Conservation (phyloP, 495 filamentous ascomycete genomes). For the Trichoderma asperelloides region DNA sequence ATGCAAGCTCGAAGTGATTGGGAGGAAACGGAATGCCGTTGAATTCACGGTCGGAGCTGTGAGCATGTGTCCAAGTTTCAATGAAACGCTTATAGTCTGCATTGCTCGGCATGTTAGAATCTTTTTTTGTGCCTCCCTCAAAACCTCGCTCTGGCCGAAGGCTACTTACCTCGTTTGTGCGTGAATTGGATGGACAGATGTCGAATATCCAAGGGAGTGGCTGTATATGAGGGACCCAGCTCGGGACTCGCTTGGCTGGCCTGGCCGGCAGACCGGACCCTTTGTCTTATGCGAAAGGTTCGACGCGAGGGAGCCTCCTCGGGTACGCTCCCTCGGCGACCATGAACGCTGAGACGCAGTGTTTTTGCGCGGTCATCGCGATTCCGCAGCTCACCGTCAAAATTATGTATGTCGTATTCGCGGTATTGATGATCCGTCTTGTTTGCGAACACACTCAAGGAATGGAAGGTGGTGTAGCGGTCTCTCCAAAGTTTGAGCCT, state of each 20-base stretch:
- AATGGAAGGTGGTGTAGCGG: slow-evolving; percentile 25
- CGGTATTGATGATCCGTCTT: slow-evolving; percentile 23
- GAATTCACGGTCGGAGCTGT: slow-evolving; percentile 21
- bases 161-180: slow-evolving; percentile 17
- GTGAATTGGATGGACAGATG: slow-evolving; percentile 28
- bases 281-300: slow-evolving; percentile 16
- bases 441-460: slow-evolving; percentile 27
- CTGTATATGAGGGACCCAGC: slow-evolving; percentile 7
- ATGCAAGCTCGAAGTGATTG: slow-evolving; percentile 22
- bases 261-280: slow-evolving; percentile 11
- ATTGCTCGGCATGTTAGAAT: background rate
- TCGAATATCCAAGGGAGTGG: slow-evolving; percentile 18
- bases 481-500: slow-evolving; percentile 30
- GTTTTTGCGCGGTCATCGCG: slow-evolving; percentile 25
- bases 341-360: slow-evolving; percentile 21
- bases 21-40: slow-evolving; percentile 20
- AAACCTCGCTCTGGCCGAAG: slow-evolving; percentile 2
- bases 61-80: slow-evolving; percentile 21
- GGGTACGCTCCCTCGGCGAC: slow-evolving; percentile 21
- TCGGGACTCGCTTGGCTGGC: slow-evolving; percentile 6
- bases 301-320: slow-evolving; percentile 19
- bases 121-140: background rate
- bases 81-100: slow-evolving; percentile 25
- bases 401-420: slow-evolving; percentile 25
- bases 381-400: slow-evolving; percentile 23